Base-by-base conservation (phyloP, 495 filamentous ascomycete genomes). In the Penicillium egyptiacum region DNA sequence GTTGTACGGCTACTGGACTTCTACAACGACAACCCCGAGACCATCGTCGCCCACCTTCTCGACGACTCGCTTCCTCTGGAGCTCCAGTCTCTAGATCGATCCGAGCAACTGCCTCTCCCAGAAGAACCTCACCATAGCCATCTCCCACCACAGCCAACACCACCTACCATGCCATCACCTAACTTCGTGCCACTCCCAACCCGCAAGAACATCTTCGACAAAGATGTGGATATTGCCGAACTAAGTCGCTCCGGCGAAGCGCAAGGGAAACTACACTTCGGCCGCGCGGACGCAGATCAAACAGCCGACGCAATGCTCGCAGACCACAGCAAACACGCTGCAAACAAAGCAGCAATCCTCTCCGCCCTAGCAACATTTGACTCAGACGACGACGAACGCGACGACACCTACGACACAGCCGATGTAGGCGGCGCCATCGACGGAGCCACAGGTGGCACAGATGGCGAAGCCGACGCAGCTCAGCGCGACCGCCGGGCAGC, bases 331-430 rank as follows among this genome's bases (percentile, higher is more conserved):
- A 62, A 86, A 37, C 79, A 81, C 30, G 79, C 85, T 26, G 75
- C 82, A 37, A 82, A 86, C 65, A 97, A 96, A 75, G 88, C 91
- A 5, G 88, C 91, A 31, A 97, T 98, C 66, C 81, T 96, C 12
- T 88, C 94, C 20, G 94, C 94, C 0, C 85, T 98, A 11, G 89
- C 91, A 11, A 83, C 89, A 5, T 96, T 98, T 64, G 93, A 98
- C 75, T 86, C 86, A 0, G 94, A 96, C 61, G 93, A 97, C 66
- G 94, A 98, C 73, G 94, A 98, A 74, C 86, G 91, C 33, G 94
- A 98, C 73, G 94, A 98, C 66, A 98, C 94, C 2, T 98, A 98
- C 71, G 94, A 98, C 63, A 81, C 85, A 9, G 88, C 82, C 40
- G 94, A 98, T 62, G 91, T 97, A 6, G 94, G 94, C 53, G 90